Conservation (phyloP, 257 asterid genomes). For the Ilex asprella region DNA sequence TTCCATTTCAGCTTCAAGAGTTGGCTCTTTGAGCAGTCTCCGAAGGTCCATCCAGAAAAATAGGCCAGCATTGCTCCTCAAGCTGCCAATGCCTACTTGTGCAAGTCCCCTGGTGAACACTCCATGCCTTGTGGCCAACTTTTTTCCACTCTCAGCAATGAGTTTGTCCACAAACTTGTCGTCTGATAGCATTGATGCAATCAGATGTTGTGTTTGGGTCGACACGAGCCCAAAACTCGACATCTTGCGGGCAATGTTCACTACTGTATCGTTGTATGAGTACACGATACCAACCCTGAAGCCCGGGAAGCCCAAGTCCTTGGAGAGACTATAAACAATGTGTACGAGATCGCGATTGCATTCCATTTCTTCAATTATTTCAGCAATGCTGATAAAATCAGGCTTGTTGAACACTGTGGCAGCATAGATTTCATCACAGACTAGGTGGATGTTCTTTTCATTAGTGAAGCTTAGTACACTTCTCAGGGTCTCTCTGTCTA, state of each 20-base stretch:
- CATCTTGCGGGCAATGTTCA: constrained; percentile 62
- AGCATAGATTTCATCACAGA: constrained; percentile 83
- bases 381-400: constrained; percentile 62
- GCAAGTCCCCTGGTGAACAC: constrained; percentile 38
- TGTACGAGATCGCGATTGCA: constrained; percentile 55
- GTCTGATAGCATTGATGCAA: constrained; percentile 66
- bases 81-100: constrained; percentile 42
- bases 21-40: constrained; percentile 34
- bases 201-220: constrained; percentile 65
- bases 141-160: constrained; percentile 36
- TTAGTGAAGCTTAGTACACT: constrained; percentile 37
- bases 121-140: constrained; percentile 39
- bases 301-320: constrained; percentile 84
- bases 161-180: constrained; percentile 43
- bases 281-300: constrained; percentile 71
- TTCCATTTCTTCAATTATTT: constrained; percentile 32
- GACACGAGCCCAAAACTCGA: constrained; percentile 82
- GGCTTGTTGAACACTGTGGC: constrained; percentile 74
- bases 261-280: constrained; percentile 59
- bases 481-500: constrained; percentile 43
- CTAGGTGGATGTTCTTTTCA: constrained; percentile 50
- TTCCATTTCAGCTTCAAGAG: constrained; percentile 55
- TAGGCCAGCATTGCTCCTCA: constrained; percentile 56
- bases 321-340: constrained; percentile 75
- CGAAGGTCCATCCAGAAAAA: constrained; percentile 72